A percentile compares a stretch with the other conserved stretches of the same genome.
Conservation (phyloP, 2,329 filamentous ascomycete species). For the Alternaria triticina region DNA sequence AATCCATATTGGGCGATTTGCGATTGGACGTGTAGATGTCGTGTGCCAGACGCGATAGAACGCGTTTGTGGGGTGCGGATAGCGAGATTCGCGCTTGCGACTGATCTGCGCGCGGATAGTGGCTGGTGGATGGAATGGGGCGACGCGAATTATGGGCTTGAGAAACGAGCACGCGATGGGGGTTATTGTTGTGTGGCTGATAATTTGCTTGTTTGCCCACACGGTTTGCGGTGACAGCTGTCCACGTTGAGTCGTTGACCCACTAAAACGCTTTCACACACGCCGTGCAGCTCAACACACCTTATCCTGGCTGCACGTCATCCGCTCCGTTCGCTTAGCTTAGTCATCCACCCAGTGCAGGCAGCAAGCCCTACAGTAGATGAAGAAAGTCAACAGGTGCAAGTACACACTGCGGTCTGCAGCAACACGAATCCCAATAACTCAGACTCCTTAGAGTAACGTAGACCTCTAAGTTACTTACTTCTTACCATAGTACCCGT, state of each 20-base stretch:
- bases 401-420: not conserved
- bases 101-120: not conserved
- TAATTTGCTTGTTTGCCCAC: conserved; percentile 6
- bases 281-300: conserved; percentile 4
- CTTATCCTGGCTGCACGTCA: conserved; percentile 21
- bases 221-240: conserved; percentile 22
- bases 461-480: not conserved
- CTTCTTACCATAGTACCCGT: not conserved
- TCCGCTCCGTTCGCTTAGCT: conserved; percentile 10
- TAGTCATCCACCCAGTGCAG: not conserved
- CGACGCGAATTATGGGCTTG: not conserved
- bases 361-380: too few species aligned
- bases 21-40: conserved; percentile 8
- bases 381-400: not conserved
- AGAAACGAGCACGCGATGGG: conserved; percentile 1
- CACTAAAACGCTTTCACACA: conserved; percentile 5
- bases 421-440: too few species aligned
- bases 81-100: not conserved
- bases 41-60: conserved; percentile 19
- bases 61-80: conserved; percentile 14
- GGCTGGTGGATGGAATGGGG: not conserved
- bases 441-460: not conserved
- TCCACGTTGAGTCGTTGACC: conserved; percentile 15
- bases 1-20: conserved; percentile 33
- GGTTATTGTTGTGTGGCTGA: not conserved